Percentiles rank a stretch among this genome's conserved stretches.
Conservation (phyloP, 2,329 filamentous ascomycete species). For the Colletotrichum paranaense region DNA sequence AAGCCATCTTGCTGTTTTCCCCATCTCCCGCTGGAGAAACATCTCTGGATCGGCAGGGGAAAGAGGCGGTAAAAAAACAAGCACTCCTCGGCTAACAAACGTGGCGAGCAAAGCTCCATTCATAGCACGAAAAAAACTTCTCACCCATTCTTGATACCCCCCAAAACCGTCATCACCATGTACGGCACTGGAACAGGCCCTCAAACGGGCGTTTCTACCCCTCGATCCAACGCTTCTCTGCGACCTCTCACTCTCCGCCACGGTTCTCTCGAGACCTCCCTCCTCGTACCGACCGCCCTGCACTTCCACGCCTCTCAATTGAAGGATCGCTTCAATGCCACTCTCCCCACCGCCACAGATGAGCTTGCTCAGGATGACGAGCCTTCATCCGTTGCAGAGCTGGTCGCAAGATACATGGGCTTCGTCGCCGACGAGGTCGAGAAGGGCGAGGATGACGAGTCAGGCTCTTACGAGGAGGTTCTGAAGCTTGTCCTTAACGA, state of each 20-base stretch:
- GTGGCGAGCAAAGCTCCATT: constrained; percentile 30
- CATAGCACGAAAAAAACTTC: constrained; percentile 30
- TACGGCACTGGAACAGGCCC: constrained; percentile 86
- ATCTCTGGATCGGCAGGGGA: background rate
- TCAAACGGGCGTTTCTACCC: constrained; percentile 97
- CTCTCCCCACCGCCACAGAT: constrained; percentile 90
- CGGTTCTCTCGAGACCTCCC: constrained; percentile 94
- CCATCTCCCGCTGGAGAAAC: background rate
- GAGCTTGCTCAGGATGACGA: constrained; percentile 98
- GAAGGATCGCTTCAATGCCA: constrained; percentile 88
- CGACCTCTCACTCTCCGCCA: constrained; percentile 91
- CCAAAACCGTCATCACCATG: constrained; percentile 67
- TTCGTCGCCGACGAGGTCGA: constrained; percentile 91
- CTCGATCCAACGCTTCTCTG: constrained; percentile 91
- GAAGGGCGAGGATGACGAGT: constrained; percentile 88
- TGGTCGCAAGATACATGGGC: constrained; percentile 93
- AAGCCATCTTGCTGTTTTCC: background rate
- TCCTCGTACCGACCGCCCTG: constrained; percentile 92
- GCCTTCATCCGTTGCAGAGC: constrained; percentile 93
- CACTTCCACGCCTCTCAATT: constrained; percentile 97
- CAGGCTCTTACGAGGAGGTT: constrained; percentile 91
- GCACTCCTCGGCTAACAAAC: constrained; percentile 22
- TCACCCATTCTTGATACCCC: constrained; percentile 53
- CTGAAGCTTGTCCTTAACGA: constrained; percentile 93
- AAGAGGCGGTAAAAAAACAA: background rate